A percentile compares a stretch with the other conserved stretches of the same genome.
Conservation (phyloP, 2,329 filamentous ascomycete genomes). For the Colletotrichum truncatum region DNA sequence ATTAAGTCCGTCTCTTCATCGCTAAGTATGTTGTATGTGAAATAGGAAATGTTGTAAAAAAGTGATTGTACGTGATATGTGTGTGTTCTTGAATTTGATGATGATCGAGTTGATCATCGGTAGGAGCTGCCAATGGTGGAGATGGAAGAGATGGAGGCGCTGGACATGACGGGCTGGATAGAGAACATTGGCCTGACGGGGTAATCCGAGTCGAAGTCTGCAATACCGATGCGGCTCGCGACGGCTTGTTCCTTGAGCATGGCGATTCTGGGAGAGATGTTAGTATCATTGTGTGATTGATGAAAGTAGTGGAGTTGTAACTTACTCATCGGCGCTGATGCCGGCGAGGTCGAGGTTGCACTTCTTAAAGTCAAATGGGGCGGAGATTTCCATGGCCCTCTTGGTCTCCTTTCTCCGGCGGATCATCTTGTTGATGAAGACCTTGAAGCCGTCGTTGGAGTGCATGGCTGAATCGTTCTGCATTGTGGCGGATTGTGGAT, state of each 20-base stretch:
- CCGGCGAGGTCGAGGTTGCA: constrained; percentile 63
- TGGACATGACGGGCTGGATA: constrained; percentile 20
- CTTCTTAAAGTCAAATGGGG: constrained; percentile 67
- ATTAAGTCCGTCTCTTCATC: constrained; percentile 11
- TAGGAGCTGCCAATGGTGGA: constrained; percentile 25
- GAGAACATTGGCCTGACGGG: constrained; percentile 19
- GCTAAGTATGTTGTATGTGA: too few species aligned
- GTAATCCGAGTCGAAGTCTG: constrained; percentile 39
- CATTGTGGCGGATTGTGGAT: neutral
- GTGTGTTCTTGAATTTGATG: neutral
- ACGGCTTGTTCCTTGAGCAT: constrained; percentile 62
- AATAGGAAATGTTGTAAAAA: too few species aligned
- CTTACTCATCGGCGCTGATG: constrained; percentile 68
- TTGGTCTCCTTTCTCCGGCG: constrained; percentile 54
- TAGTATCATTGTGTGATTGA: constrained; percentile 3
- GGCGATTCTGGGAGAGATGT: constrained; percentile 48
- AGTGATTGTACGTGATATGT: neutral
- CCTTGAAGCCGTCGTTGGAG: constrained; percentile 53
- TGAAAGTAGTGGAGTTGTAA: constrained; percentile 24
- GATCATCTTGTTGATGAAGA: constrained; percentile 54
- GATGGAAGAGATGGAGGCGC: constrained; percentile 27
- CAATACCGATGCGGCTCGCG: constrained; percentile 57
- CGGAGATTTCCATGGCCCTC: constrained; percentile 58
- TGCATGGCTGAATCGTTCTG: constrained; percentile 34
- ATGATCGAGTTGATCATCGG: neutral